Evolutionary conservation across 2,329 filamentous ascomycete species (phyloP), one percentile per base, ranked within the genome.

Genomic region (Monosporascus ibericus): DNA sequence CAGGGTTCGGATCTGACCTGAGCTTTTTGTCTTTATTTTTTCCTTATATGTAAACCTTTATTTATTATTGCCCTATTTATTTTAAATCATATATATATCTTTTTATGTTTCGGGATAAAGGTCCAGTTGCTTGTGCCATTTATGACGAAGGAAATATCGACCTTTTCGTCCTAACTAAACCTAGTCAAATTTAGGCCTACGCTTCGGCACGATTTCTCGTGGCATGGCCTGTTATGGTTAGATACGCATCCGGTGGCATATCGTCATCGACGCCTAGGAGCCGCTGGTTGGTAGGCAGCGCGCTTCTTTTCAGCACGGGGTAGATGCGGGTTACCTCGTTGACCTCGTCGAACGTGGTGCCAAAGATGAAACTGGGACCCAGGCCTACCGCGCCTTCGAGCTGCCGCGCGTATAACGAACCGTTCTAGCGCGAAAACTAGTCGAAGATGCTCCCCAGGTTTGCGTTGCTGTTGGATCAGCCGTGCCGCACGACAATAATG

Each of bases 291-390:
- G 57, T 61, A 18, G 60, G 61, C n/a, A 64, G 46, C 36, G 60
- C 56, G 6, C 47, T 52, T 1, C 49, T 61, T 30, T 53, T 55
- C 38, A 61, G 42, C 3, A 62, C 50, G 22, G 60, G 61, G 47
- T 54, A 59, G 52, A 63, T 61, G 24, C 59, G 50, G 20, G 61
- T 63, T 30, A 54, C 61, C 50, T 63, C 61, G 44, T 63, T 63
- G 18, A 58, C 51, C 50, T 63, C 61, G 50, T 63, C 61, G 36
- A 63, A 63, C 61, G 63, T 63, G 24, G 61, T 60, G 24, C 60
- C 58, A 42, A 63, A 63, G 22, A 63, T 60, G 46, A 63, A 63
- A 4, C 22, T 58, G 3, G 61, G 61, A 48, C 61, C 59, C 40
- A 63, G 50, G 17, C 53, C 53, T 2, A 62, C 54, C n/a, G 58